A percentile compares a stretch with the other conserved stretches of the same genome.
phyloP scores from a whole-genome alignment of 495 filamentous ascomycete species.

The Penicillium roqueforti region DNA sequence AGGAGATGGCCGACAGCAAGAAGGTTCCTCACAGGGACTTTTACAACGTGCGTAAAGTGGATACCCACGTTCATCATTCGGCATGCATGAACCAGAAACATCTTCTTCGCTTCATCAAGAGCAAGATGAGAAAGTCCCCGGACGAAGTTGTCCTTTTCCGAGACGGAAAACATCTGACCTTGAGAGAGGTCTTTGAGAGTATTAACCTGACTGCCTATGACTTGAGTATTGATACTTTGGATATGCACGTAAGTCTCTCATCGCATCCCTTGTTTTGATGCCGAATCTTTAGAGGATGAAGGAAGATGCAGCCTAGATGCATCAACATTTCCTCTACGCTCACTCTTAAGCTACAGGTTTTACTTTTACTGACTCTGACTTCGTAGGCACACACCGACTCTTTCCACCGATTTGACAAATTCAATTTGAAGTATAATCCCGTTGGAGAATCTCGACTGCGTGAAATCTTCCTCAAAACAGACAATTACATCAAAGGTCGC shows the following conservation, averaged over 20 bases:
- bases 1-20: slow-evolving; percentile 97
- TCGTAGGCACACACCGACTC: slow-evolving; percentile 88
- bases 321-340: not conserved
- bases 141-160: slow-evolving; percentile 91
- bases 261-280: not conserved
- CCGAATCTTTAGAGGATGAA: not conserved
- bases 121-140: slow-evolving; percentile 96
- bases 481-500: slow-evolving; percentile 93
- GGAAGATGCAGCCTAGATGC: not conserved
- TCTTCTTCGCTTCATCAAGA: slow-evolving; percentile 95
- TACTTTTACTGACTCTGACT: not conserved
- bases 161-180: slow-evolving; percentile 87
- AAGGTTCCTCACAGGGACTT: slow-evolving; percentile 96
- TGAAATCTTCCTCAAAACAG: slow-evolving; percentile 96
- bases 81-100: slow-evolving; percentile 99
- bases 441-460: slow-evolving; percentile 91
- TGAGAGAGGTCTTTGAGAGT: slow-evolving; percentile 92
- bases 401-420: slow-evolving; percentile 98
- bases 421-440: slow-evolving; percentile 98
- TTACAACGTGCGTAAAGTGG: slow-evolving; percentile 97
- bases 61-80: slow-evolving; percentile 98
- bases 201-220: slow-evolving; percentile 97
- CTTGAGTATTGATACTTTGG: slow-evolving; percentile 94
- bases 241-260: slow-evolving; percentile 78
- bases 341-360: not conserved